Conservation (phyloP, 306 rosid species). For the Sicyos baderoa region DNA sequence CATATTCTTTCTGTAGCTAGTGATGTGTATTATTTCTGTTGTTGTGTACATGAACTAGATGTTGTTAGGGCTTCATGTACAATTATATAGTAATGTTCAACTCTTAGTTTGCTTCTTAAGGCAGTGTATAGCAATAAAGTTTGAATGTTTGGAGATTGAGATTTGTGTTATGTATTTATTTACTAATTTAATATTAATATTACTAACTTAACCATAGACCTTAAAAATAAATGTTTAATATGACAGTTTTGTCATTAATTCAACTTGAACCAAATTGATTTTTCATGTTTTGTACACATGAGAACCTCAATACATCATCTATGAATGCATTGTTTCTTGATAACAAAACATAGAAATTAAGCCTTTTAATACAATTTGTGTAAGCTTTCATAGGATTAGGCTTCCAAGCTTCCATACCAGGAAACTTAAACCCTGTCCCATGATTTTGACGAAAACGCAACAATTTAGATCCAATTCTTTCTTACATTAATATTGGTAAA, state of each 20-base stretch:
- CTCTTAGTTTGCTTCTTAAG: not conserved
- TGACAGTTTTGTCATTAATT: not conserved
- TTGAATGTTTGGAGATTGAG: not conserved
- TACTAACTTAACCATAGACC: not conserved
- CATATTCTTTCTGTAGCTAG: slow-evolving; percentile 12
- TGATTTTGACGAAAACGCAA: not conserved
- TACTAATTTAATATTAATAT: too few species aligned
- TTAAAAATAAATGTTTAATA: too few species aligned
- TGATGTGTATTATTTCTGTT: slow-evolving; percentile 7
- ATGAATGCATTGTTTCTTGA: not conserved
- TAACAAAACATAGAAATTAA: not conserved
- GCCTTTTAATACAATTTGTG: not conserved
- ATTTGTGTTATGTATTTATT: not conserved
- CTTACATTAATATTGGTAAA: not conserved
- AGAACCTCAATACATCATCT: not conserved
- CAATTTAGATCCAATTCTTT: slow-evolving; percentile 5
- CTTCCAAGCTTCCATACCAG: not conserved
- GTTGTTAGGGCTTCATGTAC: not conserved
- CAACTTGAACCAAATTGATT: not conserved
- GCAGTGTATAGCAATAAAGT: slow-evolving; percentile 10
- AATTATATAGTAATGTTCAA: not conserved
- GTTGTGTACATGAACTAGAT: slow-evolving; percentile 12
- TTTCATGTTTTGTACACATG: not conserved
- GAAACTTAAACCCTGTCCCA: not conserved
- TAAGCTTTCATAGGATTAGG: not conserved